These are phyloP conservation scores for Lactarius pseudohatsudake DNA, from an alignment of 768 basidiomycete species.

Conservation along the genomic window DNA sequence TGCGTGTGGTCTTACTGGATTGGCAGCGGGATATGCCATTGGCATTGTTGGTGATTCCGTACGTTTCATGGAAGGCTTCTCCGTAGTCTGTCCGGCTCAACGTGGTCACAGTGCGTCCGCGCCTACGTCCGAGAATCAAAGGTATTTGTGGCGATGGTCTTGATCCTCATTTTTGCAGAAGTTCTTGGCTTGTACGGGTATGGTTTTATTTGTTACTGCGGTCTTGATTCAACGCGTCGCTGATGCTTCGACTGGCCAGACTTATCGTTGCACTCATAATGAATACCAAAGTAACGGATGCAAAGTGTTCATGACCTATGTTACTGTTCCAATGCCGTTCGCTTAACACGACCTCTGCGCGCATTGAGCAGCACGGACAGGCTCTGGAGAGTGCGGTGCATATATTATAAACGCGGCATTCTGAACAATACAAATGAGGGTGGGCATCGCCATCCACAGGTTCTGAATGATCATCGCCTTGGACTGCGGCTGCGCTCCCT, in stretches of 20 bases:
- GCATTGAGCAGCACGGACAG: neutral
- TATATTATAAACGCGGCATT: slow-evolving; percentile 1
- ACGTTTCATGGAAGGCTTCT: neutral
- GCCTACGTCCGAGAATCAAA: slow-evolving; percentile 97
- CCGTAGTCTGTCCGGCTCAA: slow-evolving; percentile 3
- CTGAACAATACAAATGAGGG: neutral
- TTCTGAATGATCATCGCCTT: slow-evolving; percentile 10
- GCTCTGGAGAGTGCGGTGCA: neutral
- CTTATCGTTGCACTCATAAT: slow-evolving; percentile 55
- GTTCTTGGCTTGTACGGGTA: slow-evolving; percentile 87
- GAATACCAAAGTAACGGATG: slow-evolving; percentile 40
- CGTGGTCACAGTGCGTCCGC: slow-evolving; percentile 61
- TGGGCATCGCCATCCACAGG: neutral
- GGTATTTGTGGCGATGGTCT: slow-evolving; percentile 92
- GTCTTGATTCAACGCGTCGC: neutral
- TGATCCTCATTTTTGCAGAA: slow-evolving; percentile 98
- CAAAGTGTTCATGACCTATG: slow-evolving; percentile 22
- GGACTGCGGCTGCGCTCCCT: slow-evolving; percentile 15
- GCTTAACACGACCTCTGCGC: neutral
- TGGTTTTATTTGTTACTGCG: neutral
- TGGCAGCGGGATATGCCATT: slow-evolving; percentile 96
- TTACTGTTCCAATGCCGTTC: slow-evolving; percentile 1
- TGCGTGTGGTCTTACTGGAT: slow-evolving; percentile 88
- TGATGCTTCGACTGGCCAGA: slow-evolving; percentile 29
- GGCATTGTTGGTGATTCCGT: slow-evolving; percentile 98